Evolutionary conservation across 148 eudicot species (phyloP), one percentile per base, ranked within the genome.

Genomic region (Amaranthus hypochondriacus): DNA sequence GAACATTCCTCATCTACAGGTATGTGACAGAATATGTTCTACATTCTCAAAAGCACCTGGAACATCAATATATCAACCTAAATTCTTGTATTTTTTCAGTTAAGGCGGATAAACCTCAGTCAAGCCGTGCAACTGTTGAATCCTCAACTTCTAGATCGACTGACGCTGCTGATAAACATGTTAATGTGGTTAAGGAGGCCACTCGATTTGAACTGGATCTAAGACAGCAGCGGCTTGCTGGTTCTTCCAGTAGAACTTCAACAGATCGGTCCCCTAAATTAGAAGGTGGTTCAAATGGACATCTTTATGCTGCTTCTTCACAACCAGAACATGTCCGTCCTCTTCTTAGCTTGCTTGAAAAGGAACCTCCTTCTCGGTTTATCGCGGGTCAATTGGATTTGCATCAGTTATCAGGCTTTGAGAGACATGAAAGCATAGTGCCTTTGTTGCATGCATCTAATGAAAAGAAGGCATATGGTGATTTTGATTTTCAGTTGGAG

Each of bases 331-430:
- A 89, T 71, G 89, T 92, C 59, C 86, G 97, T 59, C 97, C 99
- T 74, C 85, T 93, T 79, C 87, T 92, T 62, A 92, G 97, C 86
- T 87, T 92, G 80, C 76, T 95, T 83, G 99, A 95, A 68, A 95
- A 88, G 82, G 97, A 95, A 74, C 97, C 94, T 54, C 97, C 97
- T 72, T 92, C 97, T 3, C 83, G 92, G 58, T 92, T 87, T 86
- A 85, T 92, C 67, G 92, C 97, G 66, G 93, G 96, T 76, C 98
- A 91, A 81, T 89, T 91, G 60, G 98, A 89, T 83, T 85, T 86
- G 72, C 92, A 87, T 62, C 90, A 89, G 68, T 82, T 95, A 12
- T 78, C 91, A 9, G 96, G 92, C 47, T 81, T 88, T 75, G 97
- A 95, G 75, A 90, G 88, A 68, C 92, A 90, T 76, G 99, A 95